These are phyloP conservation scores for Diaporthe ampelina DNA, from an alignment of 2,329 filamentous ascomycete genomes.

Conservation along the genomic window DNA sequence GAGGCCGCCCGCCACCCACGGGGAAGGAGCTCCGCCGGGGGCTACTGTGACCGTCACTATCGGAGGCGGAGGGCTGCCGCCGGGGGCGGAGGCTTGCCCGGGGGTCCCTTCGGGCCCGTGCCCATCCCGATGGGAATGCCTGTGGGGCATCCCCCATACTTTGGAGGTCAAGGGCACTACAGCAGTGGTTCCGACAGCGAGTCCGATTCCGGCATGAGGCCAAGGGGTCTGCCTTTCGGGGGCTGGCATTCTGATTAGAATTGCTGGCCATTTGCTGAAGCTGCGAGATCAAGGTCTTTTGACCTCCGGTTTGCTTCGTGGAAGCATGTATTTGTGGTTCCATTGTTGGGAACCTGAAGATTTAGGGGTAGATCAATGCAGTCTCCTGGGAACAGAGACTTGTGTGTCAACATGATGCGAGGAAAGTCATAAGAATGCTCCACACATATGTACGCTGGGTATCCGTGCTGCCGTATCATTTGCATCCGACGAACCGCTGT, in stretches of 20 bases:
- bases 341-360: too few species aligned
- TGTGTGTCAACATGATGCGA: neutral
- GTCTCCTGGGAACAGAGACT: neutral
- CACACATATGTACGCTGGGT: too few species aligned
- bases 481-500: too few species aligned
- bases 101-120: slow-evolving; percentile 16
- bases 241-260: neutral
- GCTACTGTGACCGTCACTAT: slow-evolving; percentile 35
- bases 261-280: neutral
- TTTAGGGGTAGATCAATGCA: neutral
- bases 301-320: neutral
- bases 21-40: neutral
- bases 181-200: slow-evolving; percentile 35
- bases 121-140: neutral
- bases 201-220: slow-evolving; percentile 13
- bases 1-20: slow-evolving; percentile 17
- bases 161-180: slow-evolving; percentile 15
- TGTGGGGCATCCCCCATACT: slow-evolving; percentile 22
- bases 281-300: neutral
- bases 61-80: neutral
- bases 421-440: neutral
- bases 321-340: neutral
- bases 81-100: neutral
- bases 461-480: too few species aligned
- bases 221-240: slow-evolving; percentile 9